A percentile compares a stretch with the other conserved stretches of the same genome.
phyloP scores from a whole-genome alignment of 108 stramenopile species.

The Hondaea fermentalgiana region DNA sequence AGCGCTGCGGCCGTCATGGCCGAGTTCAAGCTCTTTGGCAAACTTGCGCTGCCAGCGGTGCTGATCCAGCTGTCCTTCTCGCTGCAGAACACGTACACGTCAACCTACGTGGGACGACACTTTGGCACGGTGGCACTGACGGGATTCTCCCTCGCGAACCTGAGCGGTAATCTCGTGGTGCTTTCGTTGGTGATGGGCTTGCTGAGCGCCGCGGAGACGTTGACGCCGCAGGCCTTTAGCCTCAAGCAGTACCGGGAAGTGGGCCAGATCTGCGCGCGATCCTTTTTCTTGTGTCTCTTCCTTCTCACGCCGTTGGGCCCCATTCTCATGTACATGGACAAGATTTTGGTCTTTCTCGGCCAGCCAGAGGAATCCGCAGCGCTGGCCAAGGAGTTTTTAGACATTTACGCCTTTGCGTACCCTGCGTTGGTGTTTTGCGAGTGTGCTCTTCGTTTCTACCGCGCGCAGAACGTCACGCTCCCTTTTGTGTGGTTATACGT shows the following conservation, averaged over 20 bases:
- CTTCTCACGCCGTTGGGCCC: neutral
- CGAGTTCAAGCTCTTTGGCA: neutral
- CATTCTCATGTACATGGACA: neutral
- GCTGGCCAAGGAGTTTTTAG: neutral
- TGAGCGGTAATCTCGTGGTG: neutral
- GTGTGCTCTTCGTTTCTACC: neutral
- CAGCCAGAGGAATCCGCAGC: neutral
- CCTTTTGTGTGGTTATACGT: neutral
- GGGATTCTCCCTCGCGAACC: neutral
- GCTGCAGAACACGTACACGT: neutral
- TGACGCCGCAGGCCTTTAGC: neutral
- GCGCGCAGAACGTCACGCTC: neutral
- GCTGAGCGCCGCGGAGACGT: neutral
- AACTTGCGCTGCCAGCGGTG: neutral
- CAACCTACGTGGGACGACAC: neutral
- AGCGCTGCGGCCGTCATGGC: neutral
- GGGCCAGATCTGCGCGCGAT: neutral
- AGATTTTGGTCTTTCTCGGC: neutral
- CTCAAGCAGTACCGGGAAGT: neutral
- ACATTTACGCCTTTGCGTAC: conserved; percentile 12
- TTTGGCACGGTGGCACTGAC: neutral
- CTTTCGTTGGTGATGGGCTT: neutral
- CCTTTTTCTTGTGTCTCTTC: neutral
- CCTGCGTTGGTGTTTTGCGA: neutral
- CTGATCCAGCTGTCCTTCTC: neutral